These are phyloP conservation scores for Xylaria acuta DNA, from an alignment of 495 filamentous ascomycete genomes.

Conservation along the genomic window DNA sequence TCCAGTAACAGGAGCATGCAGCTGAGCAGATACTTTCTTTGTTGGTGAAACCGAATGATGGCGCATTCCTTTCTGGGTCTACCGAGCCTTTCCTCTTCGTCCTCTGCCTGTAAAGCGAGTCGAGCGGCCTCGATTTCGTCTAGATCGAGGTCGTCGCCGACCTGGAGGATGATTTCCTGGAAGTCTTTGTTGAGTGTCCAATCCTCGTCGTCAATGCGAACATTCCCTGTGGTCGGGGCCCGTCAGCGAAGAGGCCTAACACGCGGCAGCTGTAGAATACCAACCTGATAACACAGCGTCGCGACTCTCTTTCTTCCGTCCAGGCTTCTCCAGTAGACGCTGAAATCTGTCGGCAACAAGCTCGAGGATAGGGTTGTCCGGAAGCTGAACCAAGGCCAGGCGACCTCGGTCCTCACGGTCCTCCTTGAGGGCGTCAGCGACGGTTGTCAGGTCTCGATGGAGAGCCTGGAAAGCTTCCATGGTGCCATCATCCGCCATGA, in stretches of 20 bases:
- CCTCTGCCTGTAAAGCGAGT: slow-evolving; percentile 71
- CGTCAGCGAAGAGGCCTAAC: slow-evolving; percentile 43
- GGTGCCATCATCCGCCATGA: slow-evolving; percentile 69
- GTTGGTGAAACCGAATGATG: slow-evolving; percentile 83
- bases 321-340: slow-evolving; percentile 75
- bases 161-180: slow-evolving; percentile 73
- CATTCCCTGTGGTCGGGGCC: slow-evolving; percentile 61
- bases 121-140: slow-evolving; percentile 85
- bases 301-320: slow-evolving; percentile 71
- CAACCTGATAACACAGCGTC: slow-evolving; percentile 55
- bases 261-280: slow-evolving; percentile 42
- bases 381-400: slow-evolving; percentile 43
- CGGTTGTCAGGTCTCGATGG: slow-evolving; percentile 75
- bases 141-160: slow-evolving; percentile 86
- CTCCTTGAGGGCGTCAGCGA: slow-evolving; percentile 61
- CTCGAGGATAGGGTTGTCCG: slow-evolving; percentile 66
- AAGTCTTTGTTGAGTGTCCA: slow-evolving; percentile 89
- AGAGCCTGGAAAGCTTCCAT: slow-evolving; percentile 75
- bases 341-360: slow-evolving; percentile 73
- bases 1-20: slow-evolving; percentile 78
- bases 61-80: slow-evolving; percentile 72
- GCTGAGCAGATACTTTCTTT: slow-evolving; percentile 77
- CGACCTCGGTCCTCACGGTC: slow-evolving; percentile 65
- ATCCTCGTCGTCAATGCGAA: slow-evolving; percentile 71
- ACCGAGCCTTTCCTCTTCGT: slow-evolving; percentile 68